Conservation (phyloP, 352 stramenopile genomes). For the Pythium angustatum region DNA sequence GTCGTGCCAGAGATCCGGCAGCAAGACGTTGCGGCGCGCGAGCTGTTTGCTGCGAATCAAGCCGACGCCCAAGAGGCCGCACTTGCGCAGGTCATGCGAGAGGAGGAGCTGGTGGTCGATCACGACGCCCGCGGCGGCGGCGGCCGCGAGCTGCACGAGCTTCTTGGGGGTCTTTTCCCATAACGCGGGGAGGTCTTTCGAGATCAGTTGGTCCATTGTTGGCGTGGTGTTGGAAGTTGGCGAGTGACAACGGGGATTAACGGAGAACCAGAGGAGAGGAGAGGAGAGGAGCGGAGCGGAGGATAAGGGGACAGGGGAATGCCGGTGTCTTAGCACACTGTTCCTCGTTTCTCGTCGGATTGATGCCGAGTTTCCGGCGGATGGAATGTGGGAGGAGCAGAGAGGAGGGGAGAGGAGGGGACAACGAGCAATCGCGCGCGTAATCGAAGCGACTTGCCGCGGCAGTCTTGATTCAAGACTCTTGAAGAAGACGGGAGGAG, state of each 20-base stretch:
- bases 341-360: constrained; percentile 13
- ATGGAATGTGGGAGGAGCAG: background rate
- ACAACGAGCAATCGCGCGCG: constrained; percentile 12
- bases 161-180: constrained; percentile 31
- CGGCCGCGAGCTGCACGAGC: constrained; percentile 36
- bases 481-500: background rate
- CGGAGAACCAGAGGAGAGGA: too few relatives aligned
- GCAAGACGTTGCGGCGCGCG: constrained; percentile 38
- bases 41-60: constrained; percentile 48
- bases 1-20: constrained; percentile 66
- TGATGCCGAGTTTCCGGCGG: background rate
- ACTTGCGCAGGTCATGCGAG: constrained; percentile 53
- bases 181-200: constrained; percentile 15
- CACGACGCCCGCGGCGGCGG: constrained; percentile 11
- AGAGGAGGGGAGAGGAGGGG: background rate
- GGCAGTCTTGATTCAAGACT: constrained; percentile 8
- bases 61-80: constrained; percentile 36
- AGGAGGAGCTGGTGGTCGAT: constrained; percentile 54
- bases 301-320: too few relatives aligned
- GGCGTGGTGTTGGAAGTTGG: constrained; percentile 1
- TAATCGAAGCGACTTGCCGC: constrained; percentile 2
- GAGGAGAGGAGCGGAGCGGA: background rate
- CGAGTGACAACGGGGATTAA: background rate
- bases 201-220: constrained; percentile 16
- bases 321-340: background rate